Evolutionary conservation across 1,284 basidiomycete species (phyloP).

Genomic region (Cystobasidium pallidum): DNA sequence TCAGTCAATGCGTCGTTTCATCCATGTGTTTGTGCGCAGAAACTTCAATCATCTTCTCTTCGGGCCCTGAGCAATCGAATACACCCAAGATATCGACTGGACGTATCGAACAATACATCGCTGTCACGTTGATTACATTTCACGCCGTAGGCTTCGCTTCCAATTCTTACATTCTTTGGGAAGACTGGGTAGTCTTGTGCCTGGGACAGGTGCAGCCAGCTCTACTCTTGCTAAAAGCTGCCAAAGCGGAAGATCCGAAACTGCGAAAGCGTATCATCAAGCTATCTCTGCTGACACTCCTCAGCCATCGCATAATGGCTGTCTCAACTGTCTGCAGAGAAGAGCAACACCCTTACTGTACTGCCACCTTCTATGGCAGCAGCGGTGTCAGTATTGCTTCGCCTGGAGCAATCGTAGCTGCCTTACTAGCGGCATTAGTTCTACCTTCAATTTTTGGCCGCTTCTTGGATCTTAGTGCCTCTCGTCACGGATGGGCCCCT

Average conservation of each 20-base stretch:
- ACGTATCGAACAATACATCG: conserved; percentile 15
- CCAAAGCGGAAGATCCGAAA: conserved; percentile 67
- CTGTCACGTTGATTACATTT: conserved; percentile 44
- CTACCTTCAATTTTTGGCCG: conserved; percentile 67
- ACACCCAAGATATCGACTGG: background rate
- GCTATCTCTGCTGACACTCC: conserved; percentile 68
- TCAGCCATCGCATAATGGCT: conserved; percentile 73
- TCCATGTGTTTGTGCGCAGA: background rate
- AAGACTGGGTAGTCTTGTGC: conserved; percentile 80
- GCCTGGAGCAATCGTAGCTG: conserved; percentile 64
- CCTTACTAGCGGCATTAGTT: conserved; percentile 64
- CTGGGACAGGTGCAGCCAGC: conserved; percentile 67
- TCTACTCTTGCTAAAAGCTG: conserved; percentile 59
- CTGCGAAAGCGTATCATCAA: conserved; percentile 75
- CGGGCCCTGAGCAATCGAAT: background rate
- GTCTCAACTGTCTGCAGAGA: conserved; percentile 86
- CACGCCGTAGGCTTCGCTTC: conserved; percentile 61
- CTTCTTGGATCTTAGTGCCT: conserved; percentile 70
- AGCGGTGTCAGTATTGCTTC: conserved; percentile 59
- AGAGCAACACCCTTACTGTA: conserved; percentile 85
- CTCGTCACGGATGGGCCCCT: conserved; percentile 71
- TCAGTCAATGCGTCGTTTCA: background rate
- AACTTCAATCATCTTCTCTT: background rate
- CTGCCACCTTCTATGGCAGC: conserved; percentile 81
- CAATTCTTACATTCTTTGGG: conserved; percentile 96